Evolutionary conservation across 1,284 basidiomycete genomes (phyloP).

Genomic region (Trametes polyzona): DNA sequence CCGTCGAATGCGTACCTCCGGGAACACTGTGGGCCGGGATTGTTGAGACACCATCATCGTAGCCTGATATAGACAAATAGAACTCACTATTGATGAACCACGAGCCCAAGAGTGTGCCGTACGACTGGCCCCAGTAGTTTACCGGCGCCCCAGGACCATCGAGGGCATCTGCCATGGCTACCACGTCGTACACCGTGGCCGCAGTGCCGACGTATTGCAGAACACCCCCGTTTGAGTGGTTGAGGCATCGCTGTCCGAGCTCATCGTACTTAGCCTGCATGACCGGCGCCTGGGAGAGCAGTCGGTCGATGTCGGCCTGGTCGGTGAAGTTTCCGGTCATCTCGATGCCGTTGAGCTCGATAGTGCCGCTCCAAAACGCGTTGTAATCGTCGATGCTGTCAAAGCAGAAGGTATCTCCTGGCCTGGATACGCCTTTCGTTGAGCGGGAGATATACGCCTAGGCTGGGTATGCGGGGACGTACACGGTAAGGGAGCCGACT

Average conservation of each 20-base stretch:
- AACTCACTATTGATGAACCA: conserved; percentile 21
- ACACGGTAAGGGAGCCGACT: conserved; percentile 7
- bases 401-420: conserved; percentile 12
- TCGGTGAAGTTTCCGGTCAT: conserved; percentile 11
- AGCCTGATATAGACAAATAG: background rate
- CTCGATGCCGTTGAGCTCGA: conserved; percentile 9
- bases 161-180: conserved; percentile 16
- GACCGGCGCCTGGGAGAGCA: conserved; percentile 5
- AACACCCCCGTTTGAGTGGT: background rate
- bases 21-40: no score
- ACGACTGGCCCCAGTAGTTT: conserved; percentile 17
- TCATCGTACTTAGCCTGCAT: conserved; percentile 10
- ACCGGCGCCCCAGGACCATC: conserved; percentile 9
- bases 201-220: conserved; percentile 18
- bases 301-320: background rate
- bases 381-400: conserved; percentile 3
- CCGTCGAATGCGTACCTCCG: background rate
- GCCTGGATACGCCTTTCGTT: no score
- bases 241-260: conserved; percentile 5
- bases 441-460: background rate
- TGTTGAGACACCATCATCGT: background rate
- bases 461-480: background rate
- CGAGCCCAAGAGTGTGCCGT: conserved; percentile 15
- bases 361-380: conserved; percentile 10
- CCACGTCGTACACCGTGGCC: conserved; percentile 16